A percentile compares a stretch with the other conserved stretches of the same genome.
Evolutionary conservation across 164 flowering plant genomes (phyloP).

Genomic region (Pachysandra terminalis): DNA sequence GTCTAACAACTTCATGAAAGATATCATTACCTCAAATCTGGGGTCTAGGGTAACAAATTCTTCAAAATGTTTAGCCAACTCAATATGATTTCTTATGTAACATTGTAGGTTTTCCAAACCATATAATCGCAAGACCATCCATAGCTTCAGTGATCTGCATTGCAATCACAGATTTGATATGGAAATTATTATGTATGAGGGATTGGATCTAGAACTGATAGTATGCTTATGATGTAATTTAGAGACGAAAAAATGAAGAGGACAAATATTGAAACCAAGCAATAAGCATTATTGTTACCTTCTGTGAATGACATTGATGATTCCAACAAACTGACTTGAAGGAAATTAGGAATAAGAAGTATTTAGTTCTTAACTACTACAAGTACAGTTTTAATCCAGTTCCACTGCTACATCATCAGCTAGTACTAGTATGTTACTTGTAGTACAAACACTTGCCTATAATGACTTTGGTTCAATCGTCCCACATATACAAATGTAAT

Average conservation of each 20-base stretch:
- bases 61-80: conserved; percentile 72
- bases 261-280: neutral
- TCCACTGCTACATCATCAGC: too few relatives aligned
- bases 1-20: neutral
- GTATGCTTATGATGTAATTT: neutral
- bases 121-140: conserved; percentile 94
- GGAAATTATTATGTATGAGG: neutral
- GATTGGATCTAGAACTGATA: neutral
- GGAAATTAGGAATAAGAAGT: neutral
- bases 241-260: neutral
- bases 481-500: too few relatives aligned
- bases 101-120: conserved; percentile 71
- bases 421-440: too few relatives aligned
- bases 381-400: neutral
- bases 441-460: too few relatives aligned
- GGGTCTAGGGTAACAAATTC: conserved; percentile 60
- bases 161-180: neutral
- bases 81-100: conserved; percentile 80
- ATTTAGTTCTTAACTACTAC: too few relatives aligned
- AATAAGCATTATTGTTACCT: neutral
- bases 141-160: conserved; percentile 76
- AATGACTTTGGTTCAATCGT: too few relatives aligned
- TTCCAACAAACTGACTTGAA: neutral
- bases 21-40: conserved; percentile 71
- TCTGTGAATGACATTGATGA: neutral